phyloP scores from a whole-genome alignment of 1,284 basidiomycete species.

The Cutaneotrichosporon mucoides region DNA sequence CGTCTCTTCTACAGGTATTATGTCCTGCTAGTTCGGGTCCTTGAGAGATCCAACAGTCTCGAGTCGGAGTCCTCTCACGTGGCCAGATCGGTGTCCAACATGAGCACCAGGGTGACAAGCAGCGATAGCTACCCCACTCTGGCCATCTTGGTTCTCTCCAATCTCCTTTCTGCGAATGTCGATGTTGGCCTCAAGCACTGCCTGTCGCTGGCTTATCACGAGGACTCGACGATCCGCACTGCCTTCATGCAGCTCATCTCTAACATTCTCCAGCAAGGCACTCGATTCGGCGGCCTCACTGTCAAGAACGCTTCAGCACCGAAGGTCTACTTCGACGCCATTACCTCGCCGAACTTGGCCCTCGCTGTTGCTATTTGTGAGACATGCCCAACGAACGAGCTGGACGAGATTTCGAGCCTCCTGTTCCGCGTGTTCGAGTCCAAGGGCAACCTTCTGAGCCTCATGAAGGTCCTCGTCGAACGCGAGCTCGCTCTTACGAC shows the following conservation, averaged over 20 bases:
- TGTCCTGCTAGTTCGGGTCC: constrained; percentile 59
- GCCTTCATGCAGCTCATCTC: constrained; percentile 88
- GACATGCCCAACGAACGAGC: constrained; percentile 68
- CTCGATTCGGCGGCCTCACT: constrained; percentile 45
- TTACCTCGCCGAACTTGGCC: constrained; percentile 40
- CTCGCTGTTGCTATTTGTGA: constrained; percentile 81
- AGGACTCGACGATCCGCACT: constrained; percentile 65
- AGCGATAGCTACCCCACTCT: constrained; percentile 22
- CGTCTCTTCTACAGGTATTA: constrained; percentile 75
- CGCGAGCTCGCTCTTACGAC: constrained; percentile 72
- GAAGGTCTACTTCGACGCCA: constrained; percentile 30
- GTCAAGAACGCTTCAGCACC: constrained; percentile 25
- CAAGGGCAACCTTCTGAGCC: constrained; percentile 60
- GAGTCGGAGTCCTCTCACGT: constrained; percentile 22
- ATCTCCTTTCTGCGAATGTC: constrained; percentile 77
- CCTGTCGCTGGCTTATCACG: constrained; percentile 71
- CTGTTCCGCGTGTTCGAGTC: constrained; percentile 81
- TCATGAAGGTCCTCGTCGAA: constrained; percentile 79
- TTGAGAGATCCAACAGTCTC: constrained; percentile 52
- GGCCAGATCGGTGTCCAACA: constrained; percentile 16
- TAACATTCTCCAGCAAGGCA: constrained; percentile 74
- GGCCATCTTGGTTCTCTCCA: constrained; percentile 66
- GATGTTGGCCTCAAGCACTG: constrained; percentile 87
- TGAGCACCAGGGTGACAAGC: constrained; percentile 13
- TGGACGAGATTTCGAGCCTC: constrained; percentile 74